A percentile compares a stretch with the other conserved stretches of the same genome.
Evolutionary conservation across 2,329 filamentous ascomycete species (phyloP).

Genomic region (Paecilomyces formosus): DNA sequence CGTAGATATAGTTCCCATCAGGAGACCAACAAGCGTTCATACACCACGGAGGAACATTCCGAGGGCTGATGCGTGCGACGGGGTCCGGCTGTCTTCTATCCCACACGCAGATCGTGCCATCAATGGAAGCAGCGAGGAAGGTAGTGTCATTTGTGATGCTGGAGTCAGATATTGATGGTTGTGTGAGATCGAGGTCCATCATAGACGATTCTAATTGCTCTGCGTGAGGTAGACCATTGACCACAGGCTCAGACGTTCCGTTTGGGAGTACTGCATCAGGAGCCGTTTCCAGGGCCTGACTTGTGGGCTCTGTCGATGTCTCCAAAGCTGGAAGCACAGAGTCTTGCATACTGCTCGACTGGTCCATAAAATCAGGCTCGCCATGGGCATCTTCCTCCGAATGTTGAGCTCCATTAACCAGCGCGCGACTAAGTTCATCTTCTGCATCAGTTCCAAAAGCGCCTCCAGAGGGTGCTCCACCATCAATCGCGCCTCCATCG

Average conservation of each 20-base stretch:
- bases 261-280: constrained; percentile 14
- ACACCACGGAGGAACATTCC: constrained; percentile 85
- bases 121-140: constrained; percentile 68
- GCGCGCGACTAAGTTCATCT: constrained; percentile 69
- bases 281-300: constrained; percentile 10
- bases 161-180: constrained; percentile 26
- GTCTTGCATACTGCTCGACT: constrained; percentile 12
- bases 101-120: constrained; percentile 43
- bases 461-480: constrained; percentile 46
- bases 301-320: constrained; percentile 3
- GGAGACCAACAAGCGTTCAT: constrained; percentile 96
- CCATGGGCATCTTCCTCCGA: constrained; percentile 39
- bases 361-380: constrained; percentile 19
- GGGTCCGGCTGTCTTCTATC: constrained; percentile 61
- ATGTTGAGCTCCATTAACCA: constrained; percentile 55
- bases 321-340: constrained; percentile 4
- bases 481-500: constrained; percentile 46
- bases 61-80: constrained; percentile 69
- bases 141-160: constrained; percentile 59
- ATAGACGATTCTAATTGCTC: constrained; percentile 30
- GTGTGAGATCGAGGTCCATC: constrained; percentile 15
- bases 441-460: constrained; percentile 75
- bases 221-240: constrained; percentile 36
- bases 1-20: constrained; percentile 92
- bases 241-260: constrained; percentile 18